Base-by-base conservation (phyloP, 306 rosid species). In the Corylus americana region DNA sequence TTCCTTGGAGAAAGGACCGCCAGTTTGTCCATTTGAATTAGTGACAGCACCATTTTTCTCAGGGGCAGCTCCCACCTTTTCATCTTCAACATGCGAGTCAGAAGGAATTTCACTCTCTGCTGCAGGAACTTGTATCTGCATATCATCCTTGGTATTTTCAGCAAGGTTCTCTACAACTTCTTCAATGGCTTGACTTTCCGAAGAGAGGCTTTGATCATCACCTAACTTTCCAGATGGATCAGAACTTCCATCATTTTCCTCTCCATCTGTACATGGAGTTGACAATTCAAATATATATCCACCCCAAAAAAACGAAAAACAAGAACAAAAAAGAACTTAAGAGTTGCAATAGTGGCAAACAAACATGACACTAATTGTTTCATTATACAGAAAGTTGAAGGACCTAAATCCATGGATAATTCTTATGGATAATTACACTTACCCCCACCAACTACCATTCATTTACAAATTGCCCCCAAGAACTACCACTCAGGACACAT, bases 71-170 rank as follows among this genome's bases (percentile, higher is more conserved):
- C 9, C 88, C 64, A 77, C 77, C 13, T 74, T 63, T 42, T 85
- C 88, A 70, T 80, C 79, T 39, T 66, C 86, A 78, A 81, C 75
- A 62, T 51, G 83, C 48, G 83, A 67, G 63, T 82, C 58, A 77
- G 86, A 80, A 39, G 76, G 85, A 75, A 83, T 75, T 77, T 87
- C 81, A 71, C 70, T 70, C 73, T 75, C 58, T 71, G 80, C 74
- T 74, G 66, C 80, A 37, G 83, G 76, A 45, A 73, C 51, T 58
- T 42, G 59, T 13, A 42, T 75, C 49, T 49, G 83, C 35, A 70
- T 62, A 6, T 70, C 84, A 35, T 84, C 81, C 37, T 75, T 54
- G 53, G 37, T 68, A 55, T 79, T 54, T 22, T 72, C 84, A 79
- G 55, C 78, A 71, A 48, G 55, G 49, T 11, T 71, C 39, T 78